Evolutionary conservation across 2,329 filamentous ascomycete species (phyloP).

Genomic region (Samsoniella hepiali): DNA sequence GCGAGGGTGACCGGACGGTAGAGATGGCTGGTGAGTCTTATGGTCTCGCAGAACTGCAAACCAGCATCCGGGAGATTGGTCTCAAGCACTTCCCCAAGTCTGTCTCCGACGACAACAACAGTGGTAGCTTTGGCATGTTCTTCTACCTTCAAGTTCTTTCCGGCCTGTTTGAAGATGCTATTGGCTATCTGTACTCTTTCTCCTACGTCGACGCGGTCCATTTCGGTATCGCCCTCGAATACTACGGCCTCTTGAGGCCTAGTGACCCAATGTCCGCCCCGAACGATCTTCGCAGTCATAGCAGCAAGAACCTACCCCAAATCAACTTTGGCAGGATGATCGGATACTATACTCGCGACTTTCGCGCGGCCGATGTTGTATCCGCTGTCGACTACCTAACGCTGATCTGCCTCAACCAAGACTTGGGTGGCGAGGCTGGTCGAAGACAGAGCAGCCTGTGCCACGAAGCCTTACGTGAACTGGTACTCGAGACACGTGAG

Average conservation of each 20-base stretch:
- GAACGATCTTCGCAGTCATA: conserved; percentile 66
- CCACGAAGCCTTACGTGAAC: conserved; percentile 87
- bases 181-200: conserved; percentile 87
- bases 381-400: conserved; percentile 91
- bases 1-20: conserved; percentile 60
- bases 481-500: conserved; percentile 94
- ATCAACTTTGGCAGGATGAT: conserved; percentile 94
- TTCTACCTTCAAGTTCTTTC: conserved; percentile 89
- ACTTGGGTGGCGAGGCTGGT: conserved; percentile 71
- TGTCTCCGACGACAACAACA: conserved; percentile 69
- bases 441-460: conserved; percentile 77
- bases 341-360: conserved; percentile 93
- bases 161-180: conserved; percentile 90
- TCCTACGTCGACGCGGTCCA: conserved; percentile 92
- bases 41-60: conserved; percentile 66
- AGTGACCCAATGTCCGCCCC: conserved; percentile 74
- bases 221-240: conserved; percentile 84
- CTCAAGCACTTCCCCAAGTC: conserved; percentile 85
- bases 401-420: conserved; percentile 86
- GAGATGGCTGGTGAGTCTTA: conserved; percentile 66
- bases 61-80: conserved; percentile 82
- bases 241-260: conserved; percentile 84
- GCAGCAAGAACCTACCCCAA: conserved; percentile 68
- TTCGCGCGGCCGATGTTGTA: conserved; percentile 83
- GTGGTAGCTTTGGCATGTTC: conserved; percentile 80